A percentile compares a stretch with the other conserved stretches of the same genome.
Conservation (phyloP, 1,139 yeast genomes). For the Yamadazyma dushanensis region DNA sequence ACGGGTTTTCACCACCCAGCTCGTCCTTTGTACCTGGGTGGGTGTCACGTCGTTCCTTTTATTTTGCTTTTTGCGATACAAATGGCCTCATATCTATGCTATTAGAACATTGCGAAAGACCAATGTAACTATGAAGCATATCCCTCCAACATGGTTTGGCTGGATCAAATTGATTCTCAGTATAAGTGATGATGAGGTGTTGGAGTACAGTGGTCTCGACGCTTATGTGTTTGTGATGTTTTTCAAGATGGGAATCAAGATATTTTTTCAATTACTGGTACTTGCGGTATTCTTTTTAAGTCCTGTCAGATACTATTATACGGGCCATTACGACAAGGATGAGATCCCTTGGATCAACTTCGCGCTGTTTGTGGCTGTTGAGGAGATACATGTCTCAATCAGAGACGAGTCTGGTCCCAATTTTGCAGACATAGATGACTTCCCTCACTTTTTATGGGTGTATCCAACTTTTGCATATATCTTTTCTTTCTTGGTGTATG, state of each 20-base stretch:
- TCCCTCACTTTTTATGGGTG: conserved; percentile 57
- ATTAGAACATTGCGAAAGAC: conserved; percentile 43
- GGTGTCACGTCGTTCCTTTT: conserved; percentile 38
- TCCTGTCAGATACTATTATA: conserved; percentile 45
- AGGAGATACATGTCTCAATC: not conserved
- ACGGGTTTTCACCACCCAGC: conserved; percentile 46
- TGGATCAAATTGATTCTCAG: conserved; percentile 39
- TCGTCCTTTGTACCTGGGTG: conserved; percentile 36
- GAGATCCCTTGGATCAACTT: conserved; percentile 15
- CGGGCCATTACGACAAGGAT: conserved; percentile 49
- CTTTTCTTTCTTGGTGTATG: conserved; percentile 70
- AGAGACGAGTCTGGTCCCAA: conserved; percentile 18
- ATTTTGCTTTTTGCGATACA: conserved; percentile 43
- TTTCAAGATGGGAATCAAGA: conserved; percentile 46
- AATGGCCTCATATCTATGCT: conserved; percentile 56
- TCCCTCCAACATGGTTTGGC: conserved; percentile 40
- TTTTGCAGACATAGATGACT: conserved; percentile 22
- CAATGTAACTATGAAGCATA: conserved; percentile 27
- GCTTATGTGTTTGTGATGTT: conserved; percentile 47
- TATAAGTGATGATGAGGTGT: conserved; percentile 43
- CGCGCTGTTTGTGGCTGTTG: conserved; percentile 3
- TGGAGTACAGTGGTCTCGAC: conserved; percentile 44
- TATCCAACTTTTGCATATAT: conserved; percentile 85
- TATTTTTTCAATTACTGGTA: conserved; percentile 35
- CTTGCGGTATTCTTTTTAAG: conserved; percentile 42